Conservation (phyloP, 352 stramenopile genomes). For the Halophytophthora batemanensis region DNA sequence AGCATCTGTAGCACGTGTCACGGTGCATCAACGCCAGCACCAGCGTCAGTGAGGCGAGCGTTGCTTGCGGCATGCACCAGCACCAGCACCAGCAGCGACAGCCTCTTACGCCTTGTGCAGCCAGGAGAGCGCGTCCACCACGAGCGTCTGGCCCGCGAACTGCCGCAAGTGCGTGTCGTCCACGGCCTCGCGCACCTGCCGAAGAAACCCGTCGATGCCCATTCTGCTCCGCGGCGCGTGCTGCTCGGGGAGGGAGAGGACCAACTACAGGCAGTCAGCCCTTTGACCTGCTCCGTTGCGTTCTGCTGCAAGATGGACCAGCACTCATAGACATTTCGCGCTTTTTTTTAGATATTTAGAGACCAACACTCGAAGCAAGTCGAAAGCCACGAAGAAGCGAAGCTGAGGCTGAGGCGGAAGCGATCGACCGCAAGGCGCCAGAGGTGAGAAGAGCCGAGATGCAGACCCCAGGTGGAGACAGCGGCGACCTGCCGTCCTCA, state of each 20-base stretch:
- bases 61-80: too few species aligned
- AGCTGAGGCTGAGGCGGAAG: too few species aligned
- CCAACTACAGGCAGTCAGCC: background rate
- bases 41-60: too few species aligned
- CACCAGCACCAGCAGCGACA: too few species aligned
- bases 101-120: conserved; percentile 66
- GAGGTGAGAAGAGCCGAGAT: too few species aligned
- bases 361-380: too few species aligned
- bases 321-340: too few species aligned
- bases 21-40: background rate
- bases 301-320: too few species aligned
- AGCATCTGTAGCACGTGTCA: conserved; percentile 50
- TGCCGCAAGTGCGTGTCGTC: conserved; percentile 48
- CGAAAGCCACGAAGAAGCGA: too few species aligned
- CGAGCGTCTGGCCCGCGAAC: conserved; percentile 54
- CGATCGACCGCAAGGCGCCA: too few species aligned
- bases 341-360: too few species aligned
- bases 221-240: conserved; percentile 22
- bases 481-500: conserved; percentile 67
- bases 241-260: too few species aligned
- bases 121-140: conserved; percentile 76
- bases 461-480: conserved; percentile 10
- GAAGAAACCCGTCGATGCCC: conserved; percentile 68
- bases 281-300: background rate
- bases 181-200: conserved; percentile 52